Conservation (phyloP, 139 green algal species). For the Microglena sp. region DNA sequence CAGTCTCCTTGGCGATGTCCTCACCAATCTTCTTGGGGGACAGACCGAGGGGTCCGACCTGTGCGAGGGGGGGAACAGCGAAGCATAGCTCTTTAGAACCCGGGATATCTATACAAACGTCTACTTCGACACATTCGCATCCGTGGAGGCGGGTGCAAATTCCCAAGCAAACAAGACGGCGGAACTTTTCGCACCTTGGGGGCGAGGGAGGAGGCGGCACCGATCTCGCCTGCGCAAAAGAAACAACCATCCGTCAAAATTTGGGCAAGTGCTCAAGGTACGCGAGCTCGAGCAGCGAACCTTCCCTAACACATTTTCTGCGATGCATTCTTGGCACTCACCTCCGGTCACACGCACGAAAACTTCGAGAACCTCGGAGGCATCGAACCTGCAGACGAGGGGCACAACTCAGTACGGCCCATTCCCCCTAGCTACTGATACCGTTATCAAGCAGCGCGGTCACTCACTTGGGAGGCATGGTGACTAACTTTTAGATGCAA, state of each 20-base stretch:
- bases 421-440: neutral
- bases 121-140: neutral
- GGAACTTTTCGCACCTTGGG: conserved; percentile 71
- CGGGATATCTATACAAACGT: neutral
- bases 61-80: neutral
- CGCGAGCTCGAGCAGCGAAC: neutral
- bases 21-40: conserved; percentile 99
- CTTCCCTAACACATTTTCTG: neutral
- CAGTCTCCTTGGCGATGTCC: conserved; percentile 99
- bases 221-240: conserved; percentile 67
- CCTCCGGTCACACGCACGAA: conserved; percentile 92
- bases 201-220: conserved; percentile 93
- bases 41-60: conserved; percentile 96
- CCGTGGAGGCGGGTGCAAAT: neutral
- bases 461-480: conserved; percentile 7
- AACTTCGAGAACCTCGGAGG: conserved; percentile 63
- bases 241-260: neutral
- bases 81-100: neutral
- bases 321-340: too few relatives aligned
- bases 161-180: neutral
- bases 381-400: neutral
- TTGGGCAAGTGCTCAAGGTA: too few relatives aligned
- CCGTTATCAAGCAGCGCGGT: neutral
- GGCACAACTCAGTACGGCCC: neutral
- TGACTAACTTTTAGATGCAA: too few relatives aligned